Evolutionary conservation across 768 basidiomycete genomes (phyloP), one percentile per base, ranked within the genome.

Genomic region (Polyporus arcularius): DNA sequence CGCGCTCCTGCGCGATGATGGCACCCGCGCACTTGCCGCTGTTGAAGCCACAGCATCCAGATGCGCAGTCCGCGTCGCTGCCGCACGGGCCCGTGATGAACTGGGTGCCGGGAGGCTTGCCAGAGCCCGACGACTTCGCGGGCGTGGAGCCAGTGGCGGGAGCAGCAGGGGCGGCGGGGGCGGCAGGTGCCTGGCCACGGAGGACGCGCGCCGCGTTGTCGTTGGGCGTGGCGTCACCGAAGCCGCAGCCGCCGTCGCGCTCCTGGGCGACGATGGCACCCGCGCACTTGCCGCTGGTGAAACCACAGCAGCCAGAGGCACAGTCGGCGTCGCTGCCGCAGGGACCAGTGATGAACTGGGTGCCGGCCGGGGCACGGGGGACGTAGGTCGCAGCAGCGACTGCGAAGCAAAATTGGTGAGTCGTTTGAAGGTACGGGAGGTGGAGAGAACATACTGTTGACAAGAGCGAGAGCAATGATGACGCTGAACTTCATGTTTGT

Each of bases 11-110:
- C 5, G 69, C 67, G 60, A 70, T 66, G 60, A 46, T 62, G 35
- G 69, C 56, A 45, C 69, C 69, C 8, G 69, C 69, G 60, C 69
- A 70, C 63, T 68, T 68, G 57, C 69, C 69, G 35, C 47, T 57
- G 30, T 54, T 56, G 65, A 70, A 70, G 32, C 63, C 69, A 43
- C 69, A 70, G 69, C 69, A 70, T 41, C 65, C 65, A n/a, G 63
- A 63, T 46, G 63, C 63, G 61, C 69, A 70, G 38, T 65, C 69
- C 10, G 65, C 60, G 67, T 70, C 69, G 49, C 31, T 15, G 9
- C 53, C 47, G 59, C 69, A 70, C 4, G 56, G 30, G 41, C 55
- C 61, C 55, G 67, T 68, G 61, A 64, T 57, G 58, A 64, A 64
- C 58, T 60, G 53, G 32, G 48, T 64, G 57, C 62, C 63, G n/a